These are phyloP conservation scores for Quercus tomentella DNA, from an alignment of 331 rosid genomes.

Conservation along the genomic window DNA sequence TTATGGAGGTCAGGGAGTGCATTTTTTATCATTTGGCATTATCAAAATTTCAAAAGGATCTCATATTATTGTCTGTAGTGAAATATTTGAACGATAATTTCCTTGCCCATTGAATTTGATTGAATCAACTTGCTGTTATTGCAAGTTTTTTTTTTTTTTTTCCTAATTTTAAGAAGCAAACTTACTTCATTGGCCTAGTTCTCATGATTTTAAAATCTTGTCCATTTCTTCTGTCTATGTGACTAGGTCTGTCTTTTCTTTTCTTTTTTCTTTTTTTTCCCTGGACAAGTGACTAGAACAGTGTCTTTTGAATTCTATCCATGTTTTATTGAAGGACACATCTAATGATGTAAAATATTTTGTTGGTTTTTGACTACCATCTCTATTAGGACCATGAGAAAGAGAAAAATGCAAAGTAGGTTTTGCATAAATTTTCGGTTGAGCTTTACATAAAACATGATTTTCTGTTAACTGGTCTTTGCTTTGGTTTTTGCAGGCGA, in stretches of 20 bases:
- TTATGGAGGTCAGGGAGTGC: constrained; percentile 68
- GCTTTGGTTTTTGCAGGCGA: constrained; percentile 53
- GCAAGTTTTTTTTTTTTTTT: not conserved
- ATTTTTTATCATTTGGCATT: not conserved
- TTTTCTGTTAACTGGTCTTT: not conserved
- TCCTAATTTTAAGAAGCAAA: not conserved
- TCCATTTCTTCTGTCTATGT: not conserved
- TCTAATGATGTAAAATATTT: not conserved
- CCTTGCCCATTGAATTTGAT: not conserved
- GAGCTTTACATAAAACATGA: not conserved
- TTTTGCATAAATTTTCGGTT: not conserved
- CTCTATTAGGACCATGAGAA: not conserved
- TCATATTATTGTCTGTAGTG: not conserved
- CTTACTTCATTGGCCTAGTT: not conserved
- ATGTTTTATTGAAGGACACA: not conserved
- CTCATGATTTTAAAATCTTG: not conserved
- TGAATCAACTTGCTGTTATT: not conserved
- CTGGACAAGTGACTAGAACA: too few species aligned
- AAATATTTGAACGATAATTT: not conserved
- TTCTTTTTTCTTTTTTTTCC: too few species aligned
- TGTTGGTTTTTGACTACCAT: not conserved
- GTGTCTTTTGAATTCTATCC: not conserved
- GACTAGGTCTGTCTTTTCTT: too few species aligned
- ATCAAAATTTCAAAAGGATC: not conserved
- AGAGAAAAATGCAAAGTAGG: not conserved